Percentiles rank a stretch among this genome's conserved stretches.
Conservation (phyloP, 2,329 filamentous ascomycete species). For the Alternaria burnsii region DNA sequence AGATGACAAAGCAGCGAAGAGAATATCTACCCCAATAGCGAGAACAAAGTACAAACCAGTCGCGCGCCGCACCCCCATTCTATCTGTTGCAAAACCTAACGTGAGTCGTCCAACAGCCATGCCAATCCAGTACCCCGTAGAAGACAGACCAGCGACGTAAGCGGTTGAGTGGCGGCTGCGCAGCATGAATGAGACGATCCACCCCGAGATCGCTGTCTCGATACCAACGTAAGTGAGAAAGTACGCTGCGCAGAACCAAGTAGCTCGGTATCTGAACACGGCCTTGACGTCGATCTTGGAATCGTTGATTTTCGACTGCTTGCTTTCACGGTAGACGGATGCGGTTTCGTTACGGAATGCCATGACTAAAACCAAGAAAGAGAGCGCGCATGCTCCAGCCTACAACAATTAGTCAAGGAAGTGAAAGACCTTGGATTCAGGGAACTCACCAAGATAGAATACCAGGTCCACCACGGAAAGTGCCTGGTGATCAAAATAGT, state of each 20-base stretch:
- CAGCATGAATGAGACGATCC: conserved; percentile 58
- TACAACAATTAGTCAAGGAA: background rate
- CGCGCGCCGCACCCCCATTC: conserved; percentile 37
- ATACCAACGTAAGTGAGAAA: conserved; percentile 58
- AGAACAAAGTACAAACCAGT: conserved; percentile 35
- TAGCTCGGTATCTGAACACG: conserved; percentile 47
- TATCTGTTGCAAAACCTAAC: conserved; percentile 40
- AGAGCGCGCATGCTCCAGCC: conserved; percentile 18
- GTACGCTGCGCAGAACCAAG: conserved; percentile 55
- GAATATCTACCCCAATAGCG: conserved; percentile 27
- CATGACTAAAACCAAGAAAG: conserved; percentile 38
- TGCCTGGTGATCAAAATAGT: conserved; percentile 37
- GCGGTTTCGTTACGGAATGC: conserved; percentile 53
- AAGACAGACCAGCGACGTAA: conserved; percentile 52
- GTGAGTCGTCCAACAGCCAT: conserved; percentile 53
- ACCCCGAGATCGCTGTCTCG: conserved; percentile 57
- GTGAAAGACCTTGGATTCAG: no score
- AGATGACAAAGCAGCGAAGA: conserved; percentile 31
- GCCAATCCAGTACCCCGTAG: conserved; percentile 57
- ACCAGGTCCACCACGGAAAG: conserved; percentile 53
- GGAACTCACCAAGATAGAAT: conserved; percentile 50
- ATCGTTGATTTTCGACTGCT: conserved; percentile 20
- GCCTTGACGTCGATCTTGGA: conserved; percentile 17
- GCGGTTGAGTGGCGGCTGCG: conserved; percentile 51
- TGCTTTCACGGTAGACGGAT: conserved; percentile 39